These are phyloP conservation scores for Pichia scutulata DNA, from an alignment of 805 yeast species.

Conservation along the genomic window DNA sequence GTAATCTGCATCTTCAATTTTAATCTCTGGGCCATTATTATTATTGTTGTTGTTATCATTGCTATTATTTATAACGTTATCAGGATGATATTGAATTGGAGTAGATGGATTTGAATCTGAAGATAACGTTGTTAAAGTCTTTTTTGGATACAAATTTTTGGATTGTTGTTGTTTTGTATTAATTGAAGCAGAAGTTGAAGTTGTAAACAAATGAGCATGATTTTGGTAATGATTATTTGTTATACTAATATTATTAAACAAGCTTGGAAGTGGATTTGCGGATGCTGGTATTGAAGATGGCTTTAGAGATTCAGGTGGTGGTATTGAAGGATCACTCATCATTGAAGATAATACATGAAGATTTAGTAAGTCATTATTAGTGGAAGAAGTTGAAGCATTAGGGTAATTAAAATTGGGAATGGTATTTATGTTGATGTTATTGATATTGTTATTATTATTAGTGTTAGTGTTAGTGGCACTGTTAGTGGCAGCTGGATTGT, in stretches of 20 bases:
- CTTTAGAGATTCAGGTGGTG: not conserved
- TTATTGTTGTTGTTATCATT: slow-evolving; percentile 16
- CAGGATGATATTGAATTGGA: not conserved
- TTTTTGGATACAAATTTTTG: not conserved
- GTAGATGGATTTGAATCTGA: not conserved
- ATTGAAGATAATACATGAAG: not conserved
- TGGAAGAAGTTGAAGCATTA: not conserved
- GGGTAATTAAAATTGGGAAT: slow-evolving; percentile 1
- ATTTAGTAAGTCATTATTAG: not conserved
- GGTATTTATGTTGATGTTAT: not conserved
- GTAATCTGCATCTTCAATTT: slow-evolving; percentile 19
- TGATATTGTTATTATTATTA: not conserved
- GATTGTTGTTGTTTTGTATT: not conserved
- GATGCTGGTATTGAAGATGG: not conserved
- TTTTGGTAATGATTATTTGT: not conserved
- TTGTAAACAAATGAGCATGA: not conserved
- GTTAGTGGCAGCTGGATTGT: not conserved
- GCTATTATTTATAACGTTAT: slow-evolving; percentile 7
- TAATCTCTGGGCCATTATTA: slow-evolving; percentile 15
- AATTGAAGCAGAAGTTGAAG: not conserved
- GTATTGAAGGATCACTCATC: not conserved
- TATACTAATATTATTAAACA: not conserved
- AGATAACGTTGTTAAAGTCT: not conserved
- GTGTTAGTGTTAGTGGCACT: not conserved
- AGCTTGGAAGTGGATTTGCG: not conserved